These are phyloP conservation scores for Allium fistulosum DNA, from an alignment of 106 monocot genomes.

Conservation along the genomic window DNA sequence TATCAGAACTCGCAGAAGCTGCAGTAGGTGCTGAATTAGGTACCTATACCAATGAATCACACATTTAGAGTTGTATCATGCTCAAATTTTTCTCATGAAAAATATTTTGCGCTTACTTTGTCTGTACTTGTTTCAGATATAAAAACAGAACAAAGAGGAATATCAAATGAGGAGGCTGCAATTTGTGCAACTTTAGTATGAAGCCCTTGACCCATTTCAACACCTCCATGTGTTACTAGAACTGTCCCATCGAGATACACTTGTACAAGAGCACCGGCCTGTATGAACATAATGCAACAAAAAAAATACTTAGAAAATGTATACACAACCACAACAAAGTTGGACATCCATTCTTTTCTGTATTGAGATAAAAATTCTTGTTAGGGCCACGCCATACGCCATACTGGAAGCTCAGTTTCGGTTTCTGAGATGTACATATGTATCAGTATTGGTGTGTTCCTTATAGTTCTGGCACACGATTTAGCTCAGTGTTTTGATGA, in stretches of 20 bases:
- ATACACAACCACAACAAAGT: too few species aligned
- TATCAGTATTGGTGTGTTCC: too few species aligned
- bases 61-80: not conserved
- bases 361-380: too few species aligned
- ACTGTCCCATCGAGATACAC: conserved; percentile 93
- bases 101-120: conserved; percentile 38
- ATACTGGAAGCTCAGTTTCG: too few species aligned
- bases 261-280: conserved; percentile 99
- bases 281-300: not conserved
- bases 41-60: conserved; percentile 38
- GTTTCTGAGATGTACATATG: too few species aligned
- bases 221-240: conserved; percentile 97
- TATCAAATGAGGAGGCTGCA: conserved; percentile 85
- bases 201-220: conserved; percentile 98
- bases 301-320: not conserved
- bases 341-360: too few species aligned
- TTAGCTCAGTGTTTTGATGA: too few species aligned
- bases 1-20: conserved; percentile 98
- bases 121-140: conserved; percentile 98
- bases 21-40: conserved; percentile 99
- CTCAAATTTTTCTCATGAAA: not conserved
- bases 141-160: conserved; percentile 86
- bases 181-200: conserved; percentile 98
- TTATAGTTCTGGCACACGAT: too few species aligned
- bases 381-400: too few species aligned